These are phyloP conservation scores for Hyphopichia burtonii DNA, from an alignment of 1,139 yeast genomes.

Conservation along the genomic window DNA sequence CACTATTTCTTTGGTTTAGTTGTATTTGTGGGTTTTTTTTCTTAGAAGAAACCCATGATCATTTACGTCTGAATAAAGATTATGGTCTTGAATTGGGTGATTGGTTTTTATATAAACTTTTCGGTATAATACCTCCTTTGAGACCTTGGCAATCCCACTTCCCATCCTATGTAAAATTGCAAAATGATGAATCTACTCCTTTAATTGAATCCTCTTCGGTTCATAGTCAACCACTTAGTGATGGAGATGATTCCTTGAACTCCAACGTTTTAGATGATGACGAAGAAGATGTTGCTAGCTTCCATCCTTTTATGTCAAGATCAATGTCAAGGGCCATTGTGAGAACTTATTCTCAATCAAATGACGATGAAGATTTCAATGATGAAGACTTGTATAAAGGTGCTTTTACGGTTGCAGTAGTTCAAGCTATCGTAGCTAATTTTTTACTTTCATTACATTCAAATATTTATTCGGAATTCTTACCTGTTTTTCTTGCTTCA, in stretches of 20 bases:
- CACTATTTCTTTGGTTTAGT: constrained; percentile 40
- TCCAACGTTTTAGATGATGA: background rate
- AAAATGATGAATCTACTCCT: constrained; percentile 1
- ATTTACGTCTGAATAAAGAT: constrained; percentile 42
- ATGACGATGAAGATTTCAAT: background rate
- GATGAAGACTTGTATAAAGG: constrained; percentile 9
- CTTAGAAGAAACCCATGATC: constrained; percentile 60
- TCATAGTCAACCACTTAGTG: background rate
- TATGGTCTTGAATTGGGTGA: constrained; percentile 58
- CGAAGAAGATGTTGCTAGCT: constrained; percentile 6
- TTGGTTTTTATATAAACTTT: constrained; percentile 22
- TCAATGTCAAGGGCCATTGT: constrained; percentile 26
- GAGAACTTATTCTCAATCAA: constrained; percentile 23
- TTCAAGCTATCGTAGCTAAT: constrained; percentile 39
- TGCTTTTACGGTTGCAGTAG: constrained; percentile 22
- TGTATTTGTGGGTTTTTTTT: constrained; percentile 47
- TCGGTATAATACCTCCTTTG: constrained; percentile 30
- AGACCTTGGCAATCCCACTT: constrained; percentile 32
- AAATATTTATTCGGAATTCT: constrained; percentile 55
- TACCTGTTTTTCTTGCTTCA: constrained; percentile 59
- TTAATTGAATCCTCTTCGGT: background rate
- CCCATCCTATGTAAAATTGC: background rate
- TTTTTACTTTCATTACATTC: constrained; percentile 34
- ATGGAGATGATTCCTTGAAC: background rate
- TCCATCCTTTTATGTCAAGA: constrained; percentile 18